Evolutionary conservation across 2,329 filamentous ascomycete genomes (phyloP).

Genomic region (Blumeria graminis): DNA sequence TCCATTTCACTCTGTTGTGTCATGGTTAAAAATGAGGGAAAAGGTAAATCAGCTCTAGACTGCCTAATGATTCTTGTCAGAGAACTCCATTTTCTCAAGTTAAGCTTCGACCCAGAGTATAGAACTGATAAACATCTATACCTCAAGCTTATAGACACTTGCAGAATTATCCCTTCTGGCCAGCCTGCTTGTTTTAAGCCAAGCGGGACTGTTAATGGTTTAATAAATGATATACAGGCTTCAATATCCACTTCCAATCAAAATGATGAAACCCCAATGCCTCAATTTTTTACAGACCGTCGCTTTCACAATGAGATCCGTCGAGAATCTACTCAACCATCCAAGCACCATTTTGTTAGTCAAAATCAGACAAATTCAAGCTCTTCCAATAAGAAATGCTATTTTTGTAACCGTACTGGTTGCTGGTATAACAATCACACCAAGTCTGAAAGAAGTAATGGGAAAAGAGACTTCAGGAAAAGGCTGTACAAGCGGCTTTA

Average conservation of each 20-base stretch:
- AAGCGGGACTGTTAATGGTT: no score
- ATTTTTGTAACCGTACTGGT: not conserved
- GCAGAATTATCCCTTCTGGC: no score
- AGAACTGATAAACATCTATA: no score
- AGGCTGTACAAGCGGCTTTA: not conserved
- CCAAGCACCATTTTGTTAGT: not conserved
- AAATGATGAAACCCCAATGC: no score
- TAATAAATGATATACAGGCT: no score
- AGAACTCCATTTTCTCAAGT: not conserved
- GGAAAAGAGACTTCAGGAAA: no score
- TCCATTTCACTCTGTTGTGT: not conserved
- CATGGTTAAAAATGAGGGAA: not conserved
- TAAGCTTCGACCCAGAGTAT: not conserved
- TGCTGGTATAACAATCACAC: not conserved
- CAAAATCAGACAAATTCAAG: not conserved
- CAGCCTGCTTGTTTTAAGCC: no score
- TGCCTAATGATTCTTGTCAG: not conserved
- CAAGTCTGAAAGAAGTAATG: not conserved
- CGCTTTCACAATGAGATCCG: no score
- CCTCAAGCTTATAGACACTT: no score
- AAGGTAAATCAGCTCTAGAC: not conserved
- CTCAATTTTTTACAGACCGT: no score
- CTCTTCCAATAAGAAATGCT: not conserved
- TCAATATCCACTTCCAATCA: no score
- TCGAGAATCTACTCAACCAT: no score